A percentile compares a stretch with the other conserved stretches of the same genome.
These are phyloP conservation scores for Adenanthera pavonina DNA, from an alignment of 306 rosid genomes.

Conservation along the genomic window DNA sequence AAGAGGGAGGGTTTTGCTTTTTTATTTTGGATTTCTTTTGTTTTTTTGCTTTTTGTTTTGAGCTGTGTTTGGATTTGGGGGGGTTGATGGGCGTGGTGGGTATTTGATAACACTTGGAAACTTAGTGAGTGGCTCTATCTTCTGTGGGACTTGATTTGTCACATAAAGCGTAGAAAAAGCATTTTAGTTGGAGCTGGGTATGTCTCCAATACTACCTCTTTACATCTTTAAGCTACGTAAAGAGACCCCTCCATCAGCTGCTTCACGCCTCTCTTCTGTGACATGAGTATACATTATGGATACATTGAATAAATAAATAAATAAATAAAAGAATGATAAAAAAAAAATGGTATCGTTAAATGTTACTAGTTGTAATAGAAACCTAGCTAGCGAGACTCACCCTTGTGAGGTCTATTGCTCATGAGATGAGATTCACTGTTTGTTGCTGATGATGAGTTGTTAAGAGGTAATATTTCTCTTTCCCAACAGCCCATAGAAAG, in stretches of 20 bases:
- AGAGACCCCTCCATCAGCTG: slow-evolving; percentile 11
- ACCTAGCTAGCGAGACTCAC: no score
- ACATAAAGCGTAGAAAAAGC: slow-evolving; percentile 51
- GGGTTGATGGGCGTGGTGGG: slow-evolving; percentile 9
- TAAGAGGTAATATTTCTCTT: slow-evolving; percentile 1
- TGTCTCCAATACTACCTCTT: slow-evolving; percentile 44
- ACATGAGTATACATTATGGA: no score
- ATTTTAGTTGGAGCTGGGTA: slow-evolving; percentile 51
- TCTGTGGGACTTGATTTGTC: slow-evolving; percentile 38
- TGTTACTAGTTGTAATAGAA: no score
- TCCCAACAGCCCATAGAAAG: neutral
- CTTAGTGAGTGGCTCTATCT: slow-evolving; percentile 42
- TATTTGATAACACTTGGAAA: slow-evolving; percentile 37
- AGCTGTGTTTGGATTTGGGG: slow-evolving; percentile 48
- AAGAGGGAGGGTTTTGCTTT: slow-evolving; percentile 26
- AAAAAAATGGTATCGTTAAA: no score
- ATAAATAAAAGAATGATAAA: no score
- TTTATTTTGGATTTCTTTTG: slow-evolving; percentile 32
- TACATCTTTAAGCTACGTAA: slow-evolving; percentile 31
- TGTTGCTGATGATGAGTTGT: neutral
- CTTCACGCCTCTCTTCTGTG: slow-evolving; percentile 22
- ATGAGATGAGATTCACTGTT: no score
- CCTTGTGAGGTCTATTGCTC: no score
- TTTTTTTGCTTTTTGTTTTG: slow-evolving; percentile 39
- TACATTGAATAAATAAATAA: no score